Evolutionary conservation across 768 basidiomycete species (phyloP).

Genomic region (Tephrocybe sp.): DNA sequence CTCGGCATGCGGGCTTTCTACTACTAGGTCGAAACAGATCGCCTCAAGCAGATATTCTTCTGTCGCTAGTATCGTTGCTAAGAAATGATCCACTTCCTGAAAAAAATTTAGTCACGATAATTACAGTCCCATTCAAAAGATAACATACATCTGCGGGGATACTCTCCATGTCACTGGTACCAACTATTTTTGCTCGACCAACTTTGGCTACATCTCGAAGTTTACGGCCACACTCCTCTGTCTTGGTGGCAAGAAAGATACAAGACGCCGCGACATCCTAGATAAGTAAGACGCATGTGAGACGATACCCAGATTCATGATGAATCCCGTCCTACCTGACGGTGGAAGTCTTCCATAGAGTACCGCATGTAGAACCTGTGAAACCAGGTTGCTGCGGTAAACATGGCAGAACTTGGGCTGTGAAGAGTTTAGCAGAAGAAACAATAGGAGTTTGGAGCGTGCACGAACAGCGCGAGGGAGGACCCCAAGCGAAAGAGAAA

Average conservation of each 20-base stretch:
- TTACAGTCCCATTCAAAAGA: neutral
- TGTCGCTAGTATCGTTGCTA: constrained; percentile 64
- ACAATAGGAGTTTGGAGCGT: constrained; percentile 8
- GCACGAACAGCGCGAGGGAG: constrained; percentile 73
- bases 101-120: constrained; percentile 10
- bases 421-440: constrained; percentile 13
- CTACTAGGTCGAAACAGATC: constrained; percentile 83
- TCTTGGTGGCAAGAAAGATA: constrained; percentile 89
- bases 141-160: constrained; percentile 60
- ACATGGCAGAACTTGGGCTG: constrained; percentile 80
- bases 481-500: constrained; percentile 83
- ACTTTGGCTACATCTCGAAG: constrained; percentile 82
- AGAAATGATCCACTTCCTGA: constrained; percentile 77
- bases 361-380: constrained; percentile 91
- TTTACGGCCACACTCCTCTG: constrained; percentile 86
- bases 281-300: constrained; percentile 13
- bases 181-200: constrained; percentile 65
- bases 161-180: constrained; percentile 51
- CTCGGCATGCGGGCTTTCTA: constrained; percentile 74
- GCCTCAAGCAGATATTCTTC: constrained; percentile 83
- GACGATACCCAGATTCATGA: neutral
- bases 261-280: constrained; percentile 86
- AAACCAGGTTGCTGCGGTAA: constrained; percentile 88
- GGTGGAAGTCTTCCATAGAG: constrained; percentile 79
- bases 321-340: constrained; percentile 53